A percentile compares a stretch with the other conserved stretches of the same genome.
Evolutionary conservation across 2,329 filamentous ascomycete genomes (phyloP).

Genomic region (Beauveria sp.): DNA sequence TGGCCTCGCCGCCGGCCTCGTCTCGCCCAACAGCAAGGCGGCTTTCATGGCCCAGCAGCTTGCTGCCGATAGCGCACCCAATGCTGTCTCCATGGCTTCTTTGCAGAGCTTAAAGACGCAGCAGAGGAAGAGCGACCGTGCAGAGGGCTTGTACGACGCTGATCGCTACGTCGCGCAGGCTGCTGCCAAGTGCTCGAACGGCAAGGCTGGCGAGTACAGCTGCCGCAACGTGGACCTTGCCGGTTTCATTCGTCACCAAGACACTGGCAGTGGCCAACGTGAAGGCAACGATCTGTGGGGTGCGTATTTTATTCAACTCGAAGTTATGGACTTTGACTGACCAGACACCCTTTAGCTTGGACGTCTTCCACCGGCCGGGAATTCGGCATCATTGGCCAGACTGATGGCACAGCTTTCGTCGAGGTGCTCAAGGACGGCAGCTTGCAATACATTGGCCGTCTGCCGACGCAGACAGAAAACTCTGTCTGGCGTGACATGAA

Average conservation of each 20-base stretch:
- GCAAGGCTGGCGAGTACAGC: slow-evolving; percentile 24
- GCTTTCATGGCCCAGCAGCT: not conserved
- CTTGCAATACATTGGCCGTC: slow-evolving; percentile 36
- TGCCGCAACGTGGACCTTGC: slow-evolving; percentile 29
- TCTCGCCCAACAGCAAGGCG: not conserved
- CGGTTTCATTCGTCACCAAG: slow-evolving; percentile 29
- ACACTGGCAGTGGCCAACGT: slow-evolving; percentile 26
- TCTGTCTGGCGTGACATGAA: slow-evolving; percentile 34
- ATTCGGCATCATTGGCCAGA: slow-evolving; percentile 37
- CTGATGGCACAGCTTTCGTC: slow-evolving; percentile 40
- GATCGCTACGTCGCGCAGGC: slow-evolving; percentile 12
- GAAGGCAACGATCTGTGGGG: slow-evolving; percentile 29
- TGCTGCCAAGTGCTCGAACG: slow-evolving; percentile 19
- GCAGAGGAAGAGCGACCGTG: not conserved
- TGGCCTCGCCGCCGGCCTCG: not conserved
- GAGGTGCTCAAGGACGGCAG: slow-evolving; percentile 35
- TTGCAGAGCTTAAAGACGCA: not conserved
- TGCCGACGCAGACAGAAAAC: slow-evolving; percentile 31
- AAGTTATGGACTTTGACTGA: too few relatives aligned
- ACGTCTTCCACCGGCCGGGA: slow-evolving; percentile 29
- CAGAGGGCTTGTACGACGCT: slow-evolving; percentile 9
- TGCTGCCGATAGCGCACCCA: not conserved
- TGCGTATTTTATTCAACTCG: not conserved
- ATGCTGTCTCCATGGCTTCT: slow-evolving; percentile 3
- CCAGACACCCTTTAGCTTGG: slow-evolving; percentile 7